Percentiles rank a stretch among this genome's conserved stretches.
Evolutionary conservation across 2,329 filamentous ascomycete species (phyloP).

Genomic region (Aspergillus thermomutatus): DNA sequence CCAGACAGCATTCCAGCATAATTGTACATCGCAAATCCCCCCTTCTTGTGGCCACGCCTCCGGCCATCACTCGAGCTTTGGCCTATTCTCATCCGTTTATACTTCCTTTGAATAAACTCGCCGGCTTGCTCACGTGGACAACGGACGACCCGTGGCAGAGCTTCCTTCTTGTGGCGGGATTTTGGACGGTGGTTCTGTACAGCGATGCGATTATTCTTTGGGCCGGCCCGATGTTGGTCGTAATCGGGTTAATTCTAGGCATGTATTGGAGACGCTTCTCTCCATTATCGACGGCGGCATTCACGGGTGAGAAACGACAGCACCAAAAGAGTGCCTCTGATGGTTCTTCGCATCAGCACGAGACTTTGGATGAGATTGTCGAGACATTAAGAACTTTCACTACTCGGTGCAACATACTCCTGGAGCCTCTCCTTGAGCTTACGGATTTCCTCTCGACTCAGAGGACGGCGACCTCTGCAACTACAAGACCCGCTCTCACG

Average conservation of each 20-base stretch:
- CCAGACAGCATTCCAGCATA: slow-evolving; percentile 81
- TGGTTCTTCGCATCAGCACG: slow-evolving; percentile 73
- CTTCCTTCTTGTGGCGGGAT: slow-evolving; percentile 78
- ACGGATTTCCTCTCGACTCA: slow-evolving; percentile 94
- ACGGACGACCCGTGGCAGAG: slow-evolving; percentile 94
- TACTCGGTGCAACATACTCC: slow-evolving; percentile 81
- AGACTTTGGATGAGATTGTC: slow-evolving; percentile 95
- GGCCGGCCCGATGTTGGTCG: slow-evolving; percentile 79
- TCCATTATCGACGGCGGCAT: slow-evolving; percentile 80
- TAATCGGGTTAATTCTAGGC: slow-evolving; percentile 74
- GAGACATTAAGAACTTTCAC: slow-evolving; percentile 90
- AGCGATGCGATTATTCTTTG: slow-evolving; percentile 77
- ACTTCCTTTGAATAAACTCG: slow-evolving; percentile 79
- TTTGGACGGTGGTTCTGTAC: slow-evolving; percentile 85
- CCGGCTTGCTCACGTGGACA: slow-evolving; percentile 88
- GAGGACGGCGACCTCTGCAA: slow-evolving; percentile 83
- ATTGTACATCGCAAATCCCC: slow-evolving; percentile 97
- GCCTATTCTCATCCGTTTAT: slow-evolving; percentile 96
- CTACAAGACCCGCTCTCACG: slow-evolving; percentile 83
- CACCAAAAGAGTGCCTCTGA: slow-evolving; percentile 54
- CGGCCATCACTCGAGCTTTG: slow-evolving; percentile 87
- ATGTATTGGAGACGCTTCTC: slow-evolving; percentile 93
- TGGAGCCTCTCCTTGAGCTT: slow-evolving; percentile 82
- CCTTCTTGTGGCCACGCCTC: slow-evolving; percentile 85
- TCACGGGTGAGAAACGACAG: slow-evolving; percentile 62